Evolutionary conservation across 352 stramenopile genomes (phyloP), one percentile per base, ranked within the genome.

Genomic region (Globisporangium middletonii): DNA sequence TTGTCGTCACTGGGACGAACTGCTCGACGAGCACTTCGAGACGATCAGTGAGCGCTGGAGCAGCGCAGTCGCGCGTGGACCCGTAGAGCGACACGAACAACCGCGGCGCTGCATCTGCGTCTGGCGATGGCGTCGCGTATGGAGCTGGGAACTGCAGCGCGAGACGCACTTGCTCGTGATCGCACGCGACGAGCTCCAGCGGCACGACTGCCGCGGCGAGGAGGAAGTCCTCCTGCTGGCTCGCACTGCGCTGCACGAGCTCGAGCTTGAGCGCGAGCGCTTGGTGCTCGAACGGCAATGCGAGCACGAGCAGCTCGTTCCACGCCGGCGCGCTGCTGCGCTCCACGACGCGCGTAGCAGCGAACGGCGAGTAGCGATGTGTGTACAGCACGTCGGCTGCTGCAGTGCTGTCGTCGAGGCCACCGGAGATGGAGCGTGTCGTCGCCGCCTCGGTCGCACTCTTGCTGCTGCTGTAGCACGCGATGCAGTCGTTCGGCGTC

Each of bases 161-260:
- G n/a, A 74, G 50, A 2, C 61, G 63, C 48, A 51, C 56, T 41
- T 82, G 71, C 16, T 62, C 60, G 2, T 56, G 28, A 16, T 72
- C 41, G 27, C 60, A 77, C 15, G 46, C 23, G 38, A 66, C 28
- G 2, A 42, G 8, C 41, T 44, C 48, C n/a, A 83, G 54, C 5
- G 69, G 71, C 1, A 80, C 37, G 12, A 71, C 7, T 12, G 64
- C 66, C 8, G 58, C 65, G 28, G 60, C 73, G 48, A 83, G 64
- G 55, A 83, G 51, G 27, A 73, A 71, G 59, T 92, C 77, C 63
- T 89, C 82, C 47, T 86, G 75, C 47, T 88, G 77, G 6, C 77
- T 88, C 3, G 60, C 52, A 13, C 77, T 73, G n/a, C 77, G 72
- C 47, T 73, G 64, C 48, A 93, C 72, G 43, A 93, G 54, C 49